Evolutionary conservation across 2,329 filamentous ascomycete species (phyloP).

Genomic region (Calonectria hongkongensis): DNA sequence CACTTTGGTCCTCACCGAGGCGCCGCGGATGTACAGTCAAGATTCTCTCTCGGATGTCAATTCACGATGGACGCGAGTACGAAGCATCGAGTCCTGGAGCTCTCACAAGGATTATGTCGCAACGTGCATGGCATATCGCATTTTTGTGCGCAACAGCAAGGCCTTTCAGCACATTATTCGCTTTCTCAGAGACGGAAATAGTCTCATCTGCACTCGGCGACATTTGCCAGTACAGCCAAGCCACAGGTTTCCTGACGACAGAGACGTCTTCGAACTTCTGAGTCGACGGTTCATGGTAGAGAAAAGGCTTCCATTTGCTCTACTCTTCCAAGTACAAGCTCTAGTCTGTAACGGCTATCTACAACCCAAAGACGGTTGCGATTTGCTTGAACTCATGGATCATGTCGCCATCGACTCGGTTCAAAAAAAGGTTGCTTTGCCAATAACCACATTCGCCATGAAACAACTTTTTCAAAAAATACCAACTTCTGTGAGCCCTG

Average conservation of each 20-base stretch:
- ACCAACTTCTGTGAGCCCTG: conserved; percentile 70
- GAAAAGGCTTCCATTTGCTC: conserved; percentile 64
- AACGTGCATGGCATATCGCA: conserved; percentile 67
- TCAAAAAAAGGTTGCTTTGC: conserved; percentile 53
- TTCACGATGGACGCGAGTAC: conserved; percentile 55
- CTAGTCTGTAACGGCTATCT: conserved; percentile 79
- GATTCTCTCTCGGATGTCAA: conserved; percentile 26
- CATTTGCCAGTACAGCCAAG: conserved; percentile 44
- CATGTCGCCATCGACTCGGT: conserved; percentile 52
- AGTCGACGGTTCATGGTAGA: conserved; percentile 52
- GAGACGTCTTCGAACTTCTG: conserved; percentile 47
- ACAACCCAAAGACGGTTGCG: conserved; percentile 70
- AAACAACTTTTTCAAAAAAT: conserved; percentile 71
- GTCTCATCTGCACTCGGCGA: conserved; percentile 51
- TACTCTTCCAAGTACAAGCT: conserved; percentile 78
- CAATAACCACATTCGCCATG: conserved; percentile 72
- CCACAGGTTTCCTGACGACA: conserved; percentile 32
- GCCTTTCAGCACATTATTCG: conserved; percentile 38
- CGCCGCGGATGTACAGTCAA: conserved; percentile 69
- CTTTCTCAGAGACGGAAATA: conserved; percentile 51
- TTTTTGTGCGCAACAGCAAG: conserved; percentile 44
- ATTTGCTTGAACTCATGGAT: conserved; percentile 67
- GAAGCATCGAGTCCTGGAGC: conserved; percentile 50
- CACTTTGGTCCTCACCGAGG: conserved; percentile 70
- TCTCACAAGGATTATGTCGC: conserved; percentile 47